phyloP scores from a whole-genome alignment of 345 rosid species.

The Bretschneidera sinensis region DNA sequence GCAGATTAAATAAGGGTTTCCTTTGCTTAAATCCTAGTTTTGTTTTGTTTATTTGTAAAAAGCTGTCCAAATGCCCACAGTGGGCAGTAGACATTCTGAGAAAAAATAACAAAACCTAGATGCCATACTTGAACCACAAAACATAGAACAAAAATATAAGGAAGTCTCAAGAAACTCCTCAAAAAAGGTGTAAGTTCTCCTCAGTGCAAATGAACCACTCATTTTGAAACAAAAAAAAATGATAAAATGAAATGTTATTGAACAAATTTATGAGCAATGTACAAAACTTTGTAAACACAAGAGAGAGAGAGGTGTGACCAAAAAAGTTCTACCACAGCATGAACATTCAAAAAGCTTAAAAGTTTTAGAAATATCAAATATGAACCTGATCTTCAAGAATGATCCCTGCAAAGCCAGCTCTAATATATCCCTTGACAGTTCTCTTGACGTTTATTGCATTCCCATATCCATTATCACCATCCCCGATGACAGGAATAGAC shows the following conservation, averaged over 20 bases:
- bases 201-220: not conserved
- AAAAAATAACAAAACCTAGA: not conserved
- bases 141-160: not conserved
- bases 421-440: slow-evolving; percentile 72
- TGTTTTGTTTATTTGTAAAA: too few species aligned
- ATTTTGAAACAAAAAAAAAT: not conserved
- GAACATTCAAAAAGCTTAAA: not conserved
- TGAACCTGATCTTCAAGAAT: slow-evolving; percentile 81
- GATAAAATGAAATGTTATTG: not conserved
- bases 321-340: not conserved
- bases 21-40: too few species aligned
- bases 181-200: not conserved
- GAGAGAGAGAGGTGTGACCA: not conserved
- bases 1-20: too few species aligned
- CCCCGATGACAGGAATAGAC: slow-evolving; percentile 81
- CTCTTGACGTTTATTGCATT: slow-evolving; percentile 86
- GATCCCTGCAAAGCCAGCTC: slow-evolving; percentile 87
- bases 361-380: not conserved
- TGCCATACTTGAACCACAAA: not conserved
- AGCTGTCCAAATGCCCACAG: too few species aligned
- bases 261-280: not conserved
- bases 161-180: not conserved
- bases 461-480: slow-evolving; percentile 80
- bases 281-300: too few species aligned
- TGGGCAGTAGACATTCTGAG: too few species aligned